Conservation (phyloP, 2,329 filamentous ascomycete genomes). For the Arthroderma sp. region DNA sequence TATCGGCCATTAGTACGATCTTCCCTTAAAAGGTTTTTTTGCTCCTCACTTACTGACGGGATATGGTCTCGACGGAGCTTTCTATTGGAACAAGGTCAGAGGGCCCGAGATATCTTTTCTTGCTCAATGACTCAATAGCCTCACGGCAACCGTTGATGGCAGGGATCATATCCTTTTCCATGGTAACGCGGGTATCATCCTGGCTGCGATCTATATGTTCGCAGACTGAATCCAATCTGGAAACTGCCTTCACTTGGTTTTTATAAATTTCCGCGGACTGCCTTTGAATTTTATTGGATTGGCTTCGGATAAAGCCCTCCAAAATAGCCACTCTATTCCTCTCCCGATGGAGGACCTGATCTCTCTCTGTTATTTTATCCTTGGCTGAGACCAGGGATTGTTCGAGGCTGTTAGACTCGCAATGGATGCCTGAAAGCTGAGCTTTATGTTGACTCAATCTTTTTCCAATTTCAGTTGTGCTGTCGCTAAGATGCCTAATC, state of each 20-base stretch:
- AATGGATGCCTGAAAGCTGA: conserved; percentile 12
- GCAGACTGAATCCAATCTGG: conserved; percentile 3
- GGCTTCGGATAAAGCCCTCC: conserved; percentile 21
- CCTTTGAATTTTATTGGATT: conserved; percentile 5
- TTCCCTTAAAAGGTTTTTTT: no score
- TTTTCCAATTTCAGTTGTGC: conserved; percentile 11
- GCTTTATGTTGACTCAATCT: conserved; percentile 12
- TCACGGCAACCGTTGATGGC: conserved; percentile 5
- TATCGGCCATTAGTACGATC: no score
- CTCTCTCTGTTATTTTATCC: conserved; percentile 10
- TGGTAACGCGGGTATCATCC: not conserved
- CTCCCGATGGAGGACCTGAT: conserved; percentile 17
- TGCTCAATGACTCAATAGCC: conserved; percentile 2
- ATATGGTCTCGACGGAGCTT: conserved; percentile 7
- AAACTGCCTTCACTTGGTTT: conserved; percentile 3
- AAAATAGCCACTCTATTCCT: conserved; percentile 17
- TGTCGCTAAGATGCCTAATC: conserved; percentile 16
- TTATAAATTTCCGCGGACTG: conserved; percentile 4
- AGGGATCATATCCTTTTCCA: conserved; percentile 5
- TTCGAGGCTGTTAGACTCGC: conserved; percentile 14
- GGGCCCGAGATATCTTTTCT: conserved; percentile 1
- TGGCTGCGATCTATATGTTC: conserved; percentile 1
- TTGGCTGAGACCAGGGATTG: conserved; percentile 16
- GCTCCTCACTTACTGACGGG: conserved; percentile 15
- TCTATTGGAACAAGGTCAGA: conserved; percentile 2